Evolutionary conservation across 1,139 yeast species (phyloP).

Genomic region (Zygosaccharomyces pseudobailii): DNA sequence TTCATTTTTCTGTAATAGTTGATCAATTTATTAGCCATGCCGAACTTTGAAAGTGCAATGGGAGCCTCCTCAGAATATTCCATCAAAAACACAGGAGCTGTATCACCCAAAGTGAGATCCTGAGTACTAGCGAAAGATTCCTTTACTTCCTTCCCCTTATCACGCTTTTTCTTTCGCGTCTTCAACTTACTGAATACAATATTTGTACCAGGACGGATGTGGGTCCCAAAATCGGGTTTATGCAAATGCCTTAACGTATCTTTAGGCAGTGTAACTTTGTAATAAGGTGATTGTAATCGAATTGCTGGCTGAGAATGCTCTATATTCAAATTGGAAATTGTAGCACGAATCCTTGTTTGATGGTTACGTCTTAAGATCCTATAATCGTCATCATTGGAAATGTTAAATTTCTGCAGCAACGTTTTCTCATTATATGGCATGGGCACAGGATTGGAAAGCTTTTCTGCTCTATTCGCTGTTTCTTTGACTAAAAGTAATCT

Average conservation of each 20-base stretch:
- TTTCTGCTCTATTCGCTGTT: constrained; percentile 15
- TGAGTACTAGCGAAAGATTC: constrained; percentile 67
- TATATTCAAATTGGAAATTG: constrained; percentile 82
- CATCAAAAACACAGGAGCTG: constrained; percentile 68
- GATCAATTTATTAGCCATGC: constrained; percentile 93
- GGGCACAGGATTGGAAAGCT: constrained; percentile 14
- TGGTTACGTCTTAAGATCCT: constrained; percentile 79
- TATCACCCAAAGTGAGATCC: constrained; percentile 81
- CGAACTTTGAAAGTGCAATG: constrained; percentile 74
- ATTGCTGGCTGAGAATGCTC: constrained; percentile 91
- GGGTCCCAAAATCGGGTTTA: constrained; percentile 57
- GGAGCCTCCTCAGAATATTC: constrained; percentile 94
- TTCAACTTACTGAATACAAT: constrained; percentile 73
- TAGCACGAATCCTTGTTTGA: constrained; percentile 87
- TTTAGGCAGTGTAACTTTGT: constrained; percentile 69
- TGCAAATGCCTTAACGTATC: constrained; percentile 76
- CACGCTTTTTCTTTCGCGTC: constrained; percentile 82
- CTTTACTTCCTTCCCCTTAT: constrained; percentile 73
- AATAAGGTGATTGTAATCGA: constrained; percentile 85
- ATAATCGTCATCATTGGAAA: constrained; percentile 86
- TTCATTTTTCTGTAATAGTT: constrained; percentile 84
- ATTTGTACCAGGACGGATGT: constrained; percentile 70
- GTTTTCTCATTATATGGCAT: constrained; percentile 33
- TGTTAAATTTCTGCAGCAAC: constrained; percentile 54
- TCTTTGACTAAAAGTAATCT: constrained; percentile 54